phyloP scores from a whole-genome alignment of 1,139 yeast species.

The Torulaspora pretoriensis region DNA sequence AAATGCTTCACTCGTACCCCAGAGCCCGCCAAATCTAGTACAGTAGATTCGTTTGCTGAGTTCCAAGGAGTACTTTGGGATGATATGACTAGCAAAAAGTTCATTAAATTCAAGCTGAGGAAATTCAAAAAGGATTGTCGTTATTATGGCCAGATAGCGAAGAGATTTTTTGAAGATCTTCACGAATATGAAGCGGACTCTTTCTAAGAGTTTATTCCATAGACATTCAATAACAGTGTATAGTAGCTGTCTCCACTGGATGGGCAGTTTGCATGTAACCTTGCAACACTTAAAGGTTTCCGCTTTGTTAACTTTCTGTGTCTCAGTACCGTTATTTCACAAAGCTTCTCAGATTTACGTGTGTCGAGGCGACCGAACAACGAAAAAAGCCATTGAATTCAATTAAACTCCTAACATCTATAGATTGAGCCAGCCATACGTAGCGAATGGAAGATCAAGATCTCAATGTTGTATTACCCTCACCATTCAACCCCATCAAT shows the following conservation, averaged over 20 bases:
- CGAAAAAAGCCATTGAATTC: too few species aligned
- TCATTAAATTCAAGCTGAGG: constrained; percentile 19
- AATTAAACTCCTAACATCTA: neutral
- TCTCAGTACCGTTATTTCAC: too few species aligned
- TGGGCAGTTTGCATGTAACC: neutral
- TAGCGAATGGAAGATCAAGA: constrained; percentile 1
- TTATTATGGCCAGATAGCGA: constrained; percentile 22
- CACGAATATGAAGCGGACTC: constrained; percentile 7
- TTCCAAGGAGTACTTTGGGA: constrained; percentile 15
- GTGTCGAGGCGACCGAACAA: too few species aligned
- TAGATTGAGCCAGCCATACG: neutral
- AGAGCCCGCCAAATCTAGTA: constrained; percentile 5
- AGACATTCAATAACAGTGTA: neutral
- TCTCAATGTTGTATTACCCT: constrained; percentile 28
- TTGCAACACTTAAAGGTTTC: too few species aligned
- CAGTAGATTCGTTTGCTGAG: constrained; percentile 11
- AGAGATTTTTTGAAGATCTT: constrained; percentile 22
- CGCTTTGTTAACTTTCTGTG: too few species aligned
- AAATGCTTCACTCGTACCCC: constrained; percentile 3
- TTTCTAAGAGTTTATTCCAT: neutral
- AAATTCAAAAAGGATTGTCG: constrained; percentile 19
- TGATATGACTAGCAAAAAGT: constrained; percentile 20
- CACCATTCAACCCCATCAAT: constrained; percentile 26
- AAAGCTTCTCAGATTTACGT: too few species aligned
- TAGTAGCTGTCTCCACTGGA: neutral